Percentiles rank a stretch among this genome's conserved stretches.
These are phyloP conservation scores for Colletotrichum theobromicola DNA, from an alignment of 2,329 filamentous ascomycete genomes.

Conservation along the genomic window DNA sequence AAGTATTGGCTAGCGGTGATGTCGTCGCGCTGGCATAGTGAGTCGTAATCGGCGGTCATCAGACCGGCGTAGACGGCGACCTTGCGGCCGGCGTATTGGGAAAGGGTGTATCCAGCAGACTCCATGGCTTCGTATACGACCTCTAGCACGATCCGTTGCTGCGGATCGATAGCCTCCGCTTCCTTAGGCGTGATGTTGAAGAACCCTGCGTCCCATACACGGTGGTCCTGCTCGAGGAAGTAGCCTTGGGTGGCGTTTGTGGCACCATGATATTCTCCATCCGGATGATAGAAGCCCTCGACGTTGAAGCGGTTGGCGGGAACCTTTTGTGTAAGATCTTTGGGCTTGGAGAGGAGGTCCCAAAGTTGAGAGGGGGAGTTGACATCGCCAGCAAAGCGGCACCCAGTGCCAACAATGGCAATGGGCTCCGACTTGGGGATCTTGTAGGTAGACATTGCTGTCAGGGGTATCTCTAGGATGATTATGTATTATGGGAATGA, in stretches of 20 bases:
- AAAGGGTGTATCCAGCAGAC: slow-evolving; percentile 27
- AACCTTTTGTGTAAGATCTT: slow-evolving; percentile 26
- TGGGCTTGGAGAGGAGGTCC: slow-evolving; percentile 37
- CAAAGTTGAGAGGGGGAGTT: slow-evolving; percentile 39
- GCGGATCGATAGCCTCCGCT: slow-evolving; percentile 35
- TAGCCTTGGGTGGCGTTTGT: slow-evolving; percentile 18
- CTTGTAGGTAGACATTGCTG: slow-evolving; percentile 22
- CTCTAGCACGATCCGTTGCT: slow-evolving; percentile 37
- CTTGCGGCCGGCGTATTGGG: slow-evolving; percentile 15
- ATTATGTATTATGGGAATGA: slow-evolving; percentile 9
- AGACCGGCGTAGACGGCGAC: slow-evolving; percentile 27
- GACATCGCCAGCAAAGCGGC: slow-evolving; percentile 42
- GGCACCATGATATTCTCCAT: slow-evolving; percentile 25
- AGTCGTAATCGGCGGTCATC: slow-evolving; percentile 32
- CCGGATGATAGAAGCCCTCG: slow-evolving; percentile 28
- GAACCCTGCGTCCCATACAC: slow-evolving; percentile 43
- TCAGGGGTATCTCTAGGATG: slow-evolving; percentile 9
- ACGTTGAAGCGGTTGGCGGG: slow-evolving; percentile 26
- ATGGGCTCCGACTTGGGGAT: slow-evolving; percentile 36
- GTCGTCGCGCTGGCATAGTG: slow-evolving; percentile 29
- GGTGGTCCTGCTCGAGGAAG: slow-evolving; percentile 29
- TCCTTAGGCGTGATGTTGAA: slow-evolving; percentile 40
- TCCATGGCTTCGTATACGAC: slow-evolving; percentile 39
- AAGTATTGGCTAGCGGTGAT: slow-evolving; percentile 32
- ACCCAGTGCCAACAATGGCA: slow-evolving; percentile 44